These are phyloP conservation scores for Eutrema salsugineum DNA, from an alignment of 441 rosid genomes.

Conservation along the genomic window DNA sequence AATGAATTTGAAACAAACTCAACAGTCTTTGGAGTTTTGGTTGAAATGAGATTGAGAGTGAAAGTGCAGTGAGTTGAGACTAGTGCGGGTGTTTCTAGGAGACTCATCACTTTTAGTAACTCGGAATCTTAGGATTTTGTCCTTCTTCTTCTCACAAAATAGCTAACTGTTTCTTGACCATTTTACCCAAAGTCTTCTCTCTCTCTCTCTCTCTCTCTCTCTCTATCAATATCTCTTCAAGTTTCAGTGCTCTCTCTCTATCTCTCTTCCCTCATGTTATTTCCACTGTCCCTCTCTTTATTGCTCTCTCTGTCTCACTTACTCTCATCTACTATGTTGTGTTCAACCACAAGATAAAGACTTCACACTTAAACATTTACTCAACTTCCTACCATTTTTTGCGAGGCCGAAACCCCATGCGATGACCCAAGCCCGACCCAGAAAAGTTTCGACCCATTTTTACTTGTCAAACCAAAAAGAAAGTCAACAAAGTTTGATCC, in stretches of 20 bases:
- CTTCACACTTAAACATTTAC: background rate
- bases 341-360: slow-evolving; percentile 17
- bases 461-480: background rate
- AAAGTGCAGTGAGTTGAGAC: slow-evolving; percentile 49
- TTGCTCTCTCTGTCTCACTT: slow-evolving; percentile 26
- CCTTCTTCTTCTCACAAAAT: slow-evolving; percentile 2
- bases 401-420: slow-evolving; percentile 9
- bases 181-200: slow-evolving; percentile 13
- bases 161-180: slow-evolving; percentile 24
- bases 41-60: slow-evolving; percentile 42
- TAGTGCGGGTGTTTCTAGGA: slow-evolving; percentile 59
- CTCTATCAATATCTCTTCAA: background rate
- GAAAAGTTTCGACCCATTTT: background rate
- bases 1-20: slow-evolving; percentile 36
- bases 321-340: slow-evolving; percentile 20
- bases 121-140: slow-evolving; percentile 77
- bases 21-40: slow-evolving; percentile 20
- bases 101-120: slow-evolving; percentile 55
- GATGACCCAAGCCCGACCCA: background rate
- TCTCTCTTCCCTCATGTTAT: background rate
- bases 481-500: background rate
- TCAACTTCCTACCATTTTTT: background rate
- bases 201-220: slow-evolving; percentile 5
- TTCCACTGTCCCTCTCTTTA: slow-evolving; percentile 22
- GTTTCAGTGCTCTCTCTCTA: slow-evolving; percentile 32